These are phyloP conservation scores for Scleromitrula shiraiana DNA, from an alignment of 2,329 filamentous ascomycete species.

Conservation along the genomic window DNA sequence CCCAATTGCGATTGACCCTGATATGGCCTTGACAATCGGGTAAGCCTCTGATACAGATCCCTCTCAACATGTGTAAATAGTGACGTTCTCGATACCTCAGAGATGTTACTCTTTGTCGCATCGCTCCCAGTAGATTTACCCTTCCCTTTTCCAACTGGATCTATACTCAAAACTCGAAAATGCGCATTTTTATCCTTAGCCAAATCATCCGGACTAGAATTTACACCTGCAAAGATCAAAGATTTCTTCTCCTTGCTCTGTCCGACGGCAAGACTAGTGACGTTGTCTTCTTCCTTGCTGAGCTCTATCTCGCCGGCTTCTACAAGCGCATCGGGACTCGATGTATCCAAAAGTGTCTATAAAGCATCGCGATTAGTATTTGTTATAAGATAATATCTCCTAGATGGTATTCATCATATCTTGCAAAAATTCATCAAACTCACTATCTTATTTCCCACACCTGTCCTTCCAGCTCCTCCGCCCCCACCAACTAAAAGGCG, in stretches of 20 bases:
- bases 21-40: constrained; percentile 45
- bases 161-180: constrained; percentile 66
- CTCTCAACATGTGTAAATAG: constrained; percentile 43
- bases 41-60: constrained; percentile 51
- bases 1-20: constrained; percentile 57
- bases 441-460: constrained; percentile 82
- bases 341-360: constrained; percentile 29
- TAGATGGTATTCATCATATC: not conserved
- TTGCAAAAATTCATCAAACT: constrained; percentile 28
- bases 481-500: constrained; percentile 79
- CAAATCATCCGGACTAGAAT: constrained; percentile 66
- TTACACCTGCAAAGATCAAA: constrained; percentile 68
- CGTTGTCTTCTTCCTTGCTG: constrained; percentile 78
- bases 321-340: constrained; percentile 38
- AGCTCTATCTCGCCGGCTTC: constrained; percentile 66
- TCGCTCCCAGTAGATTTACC: constrained; percentile 28
- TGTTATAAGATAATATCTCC: not conserved
- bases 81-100: constrained; percentile 43
- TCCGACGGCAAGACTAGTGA: constrained; percentile 71
- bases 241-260: constrained; percentile 48
- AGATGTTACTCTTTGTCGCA: constrained; percentile 34
- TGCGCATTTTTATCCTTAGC: constrained; percentile 75
- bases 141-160: constrained; percentile 25
- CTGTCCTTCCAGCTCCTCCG: constrained; percentile 72
- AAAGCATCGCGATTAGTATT: not conserved